Percentiles rank a stretch among this genome's conserved stretches.
These are phyloP conservation scores for Paramecium caudatum DNA, from an alignment of 73 alveolate species.

Conservation along the genomic window DNA sequence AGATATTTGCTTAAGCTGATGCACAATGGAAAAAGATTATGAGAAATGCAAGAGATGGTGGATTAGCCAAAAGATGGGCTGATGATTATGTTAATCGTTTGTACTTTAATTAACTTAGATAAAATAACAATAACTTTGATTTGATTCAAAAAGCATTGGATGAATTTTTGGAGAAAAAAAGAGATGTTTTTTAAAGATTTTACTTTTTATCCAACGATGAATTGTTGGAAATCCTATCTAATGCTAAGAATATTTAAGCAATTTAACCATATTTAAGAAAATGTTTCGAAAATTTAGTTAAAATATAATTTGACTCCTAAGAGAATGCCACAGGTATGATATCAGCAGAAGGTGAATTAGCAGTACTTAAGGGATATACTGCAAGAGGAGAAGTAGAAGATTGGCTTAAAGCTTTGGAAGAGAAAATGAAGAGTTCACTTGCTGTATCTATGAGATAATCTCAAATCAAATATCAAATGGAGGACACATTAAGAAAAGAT, in stretches of 20 bases:
- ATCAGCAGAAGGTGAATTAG: slow-evolving; percentile 93
- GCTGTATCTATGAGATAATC: slow-evolving; percentile 88
- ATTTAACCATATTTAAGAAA: slow-evolving; percentile 93
- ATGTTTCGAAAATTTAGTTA: slow-evolving; percentile 94
- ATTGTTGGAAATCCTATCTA: slow-evolving; percentile 92
- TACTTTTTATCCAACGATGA: slow-evolving; percentile 98
- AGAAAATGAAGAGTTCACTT: slow-evolving; percentile 89
- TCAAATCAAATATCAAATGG: slow-evolving; percentile 84
- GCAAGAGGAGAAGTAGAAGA: slow-evolving; percentile 96
- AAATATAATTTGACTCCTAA: slow-evolving; percentile 88
- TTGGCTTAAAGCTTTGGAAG: slow-evolving; percentile 94
- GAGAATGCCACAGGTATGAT: slow-evolving; percentile 89
- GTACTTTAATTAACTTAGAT: slow-evolving; percentile 82
- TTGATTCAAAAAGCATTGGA: slow-evolving; percentile 87
- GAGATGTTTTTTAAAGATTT: slow-evolving; percentile 95
- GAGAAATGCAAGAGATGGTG: slow-evolving; percentile 83
- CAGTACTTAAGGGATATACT: slow-evolving; percentile 83
- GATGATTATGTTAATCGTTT: slow-evolving; percentile 81
- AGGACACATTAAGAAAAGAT: slow-evolving; percentile 84
- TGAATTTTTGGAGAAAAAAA: slow-evolving; percentile 86
- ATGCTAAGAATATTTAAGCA: slow-evolving; percentile 86
- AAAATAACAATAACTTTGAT: slow-evolving; percentile 86
- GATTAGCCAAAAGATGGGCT: slow-evolving; percentile 82
- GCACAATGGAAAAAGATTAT: slow-evolving; percentile 86
- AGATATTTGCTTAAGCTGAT: slow-evolving; percentile 87